Evolutionary conservation across 257 asterid species (phyloP).

Genomic region (Nicotiana otophora): DNA sequence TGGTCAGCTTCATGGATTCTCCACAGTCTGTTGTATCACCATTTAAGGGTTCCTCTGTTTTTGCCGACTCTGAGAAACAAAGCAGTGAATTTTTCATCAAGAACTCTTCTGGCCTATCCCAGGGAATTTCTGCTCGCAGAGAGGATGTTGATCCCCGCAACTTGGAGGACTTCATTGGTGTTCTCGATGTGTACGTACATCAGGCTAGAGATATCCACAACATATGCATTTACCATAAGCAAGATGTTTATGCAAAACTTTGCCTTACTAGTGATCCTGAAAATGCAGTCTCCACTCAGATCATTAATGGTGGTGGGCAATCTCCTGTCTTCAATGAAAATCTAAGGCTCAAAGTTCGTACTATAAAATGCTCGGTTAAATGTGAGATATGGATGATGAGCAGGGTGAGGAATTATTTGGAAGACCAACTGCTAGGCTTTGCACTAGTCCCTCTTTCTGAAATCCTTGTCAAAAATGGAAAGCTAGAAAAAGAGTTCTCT

Average conservation of each 20-base stretch:
- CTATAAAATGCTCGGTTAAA: slow-evolving; percentile 66
- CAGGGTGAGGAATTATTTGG: slow-evolving; percentile 82
- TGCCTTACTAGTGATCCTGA: slow-evolving; percentile 87
- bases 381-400: slow-evolving; percentile 98
- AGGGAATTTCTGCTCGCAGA: slow-evolving; percentile 28
- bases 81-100: slow-evolving; percentile 27
- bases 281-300: slow-evolving; percentile 62
- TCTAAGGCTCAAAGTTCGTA: slow-evolving; percentile 49
- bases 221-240: slow-evolving; percentile 94
- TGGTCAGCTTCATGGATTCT: slow-evolving; percentile 66
- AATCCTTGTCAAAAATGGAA: slow-evolving; percentile 51
- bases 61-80: slow-evolving; percentile 52
- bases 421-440: slow-evolving; percentile 92
- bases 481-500: slow-evolving; percentile 79
- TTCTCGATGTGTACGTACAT: slow-evolving; percentile 70
- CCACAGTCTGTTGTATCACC: slow-evolving; percentile 88
- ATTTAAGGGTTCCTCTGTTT: slow-evolving; percentile 46
- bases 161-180: slow-evolving; percentile 45
- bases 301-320: slow-evolving; percentile 84
- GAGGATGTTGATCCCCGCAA: slow-evolving; percentile 32
- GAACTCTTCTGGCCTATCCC: slow-evolving; percentile 26
- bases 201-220: slow-evolving; percentile 91
- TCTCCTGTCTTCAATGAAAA: slow-evolving; percentile 80
- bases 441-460: slow-evolving; percentile 87
- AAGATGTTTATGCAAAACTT: slow-evolving; percentile 87